Conservation (phyloP, 2,329 filamentous ascomycete species). For the Hymenoscyphus salicellus region DNA sequence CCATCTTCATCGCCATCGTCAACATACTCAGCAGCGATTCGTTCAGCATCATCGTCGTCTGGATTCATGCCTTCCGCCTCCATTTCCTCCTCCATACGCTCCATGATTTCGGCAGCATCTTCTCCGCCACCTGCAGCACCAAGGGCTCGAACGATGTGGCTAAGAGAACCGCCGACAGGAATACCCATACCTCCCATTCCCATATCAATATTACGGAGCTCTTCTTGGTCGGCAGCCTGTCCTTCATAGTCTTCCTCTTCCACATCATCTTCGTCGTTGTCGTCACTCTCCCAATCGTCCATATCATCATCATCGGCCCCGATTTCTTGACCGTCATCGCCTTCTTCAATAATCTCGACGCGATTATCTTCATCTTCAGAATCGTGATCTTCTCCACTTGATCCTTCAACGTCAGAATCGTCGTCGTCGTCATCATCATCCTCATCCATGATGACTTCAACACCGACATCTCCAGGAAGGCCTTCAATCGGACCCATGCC, state of each 20-base stretch:
- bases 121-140: conserved; percentile 24
- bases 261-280: conserved; percentile 53
- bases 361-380: conserved; percentile 47
- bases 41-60: conserved; percentile 43
- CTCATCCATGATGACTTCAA: conserved; percentile 80
- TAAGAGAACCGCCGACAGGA: conserved; percentile 39
- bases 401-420: conserved; percentile 52
- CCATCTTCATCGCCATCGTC: conserved; percentile 61
- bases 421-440: conserved; percentile 61
- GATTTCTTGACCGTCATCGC: conserved; percentile 48
- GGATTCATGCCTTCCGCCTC: conserved; percentile 46
- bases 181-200: conserved; percentile 36
- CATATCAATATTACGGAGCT: conserved; percentile 43
- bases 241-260: conserved; percentile 51
- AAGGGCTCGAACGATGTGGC: conserved; percentile 55
- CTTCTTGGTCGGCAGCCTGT: conserved; percentile 52
- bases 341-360: conserved; percentile 62
- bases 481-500: conserved; percentile 85
- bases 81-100: conserved; percentile 38
- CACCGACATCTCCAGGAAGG: conserved; percentile 57
- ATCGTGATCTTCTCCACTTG: conserved; percentile 58
- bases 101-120: conserved; percentile 38
- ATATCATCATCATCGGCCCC: conserved; percentile 56
- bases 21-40: conserved; percentile 46
- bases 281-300: conserved; percentile 61